phyloP scores from a whole-genome alignment of 1,139 yeast genomes.

The Kodamaea suecica region DNA sequence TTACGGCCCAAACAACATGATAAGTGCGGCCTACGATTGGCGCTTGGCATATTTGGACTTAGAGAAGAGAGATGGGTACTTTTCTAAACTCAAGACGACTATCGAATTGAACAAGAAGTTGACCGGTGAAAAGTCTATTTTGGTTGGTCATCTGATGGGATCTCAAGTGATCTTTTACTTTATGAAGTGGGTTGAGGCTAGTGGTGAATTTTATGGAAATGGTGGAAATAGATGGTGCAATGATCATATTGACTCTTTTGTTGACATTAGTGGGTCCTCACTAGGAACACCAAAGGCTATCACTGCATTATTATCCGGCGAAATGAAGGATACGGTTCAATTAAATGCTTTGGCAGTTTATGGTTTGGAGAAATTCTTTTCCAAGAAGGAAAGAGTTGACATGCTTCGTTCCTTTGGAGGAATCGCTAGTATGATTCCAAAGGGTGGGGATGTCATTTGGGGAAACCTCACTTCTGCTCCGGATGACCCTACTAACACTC shows the following conservation, averaged over 20 bases:
- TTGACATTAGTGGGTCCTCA: slow-evolving; percentile 84
- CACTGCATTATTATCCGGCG: slow-evolving; percentile 90
- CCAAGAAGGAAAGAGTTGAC: slow-evolving; percentile 83
- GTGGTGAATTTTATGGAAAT: slow-evolving; percentile 73
- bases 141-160: slow-evolving; percentile 96
- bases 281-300: slow-evolving; percentile 94
- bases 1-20: slow-evolving; percentile 87
- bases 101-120: slow-evolving; percentile 54
- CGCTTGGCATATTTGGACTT: slow-evolving; percentile 84
- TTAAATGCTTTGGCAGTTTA: slow-evolving; percentile 88
- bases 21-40: slow-evolving; percentile 95
- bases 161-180: slow-evolving; percentile 84
- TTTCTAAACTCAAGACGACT: slow-evolving; percentile 66
- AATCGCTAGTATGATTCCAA: slow-evolving; percentile 91
- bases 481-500: slow-evolving; percentile 52
- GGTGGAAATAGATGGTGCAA: slow-evolving; percentile 91
- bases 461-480: slow-evolving; percentile 61
- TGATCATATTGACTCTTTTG: slow-evolving; percentile 70
- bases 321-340: slow-evolving; percentile 96
- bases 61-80: slow-evolving; percentile 83
- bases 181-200: slow-evolving; percentile 93
- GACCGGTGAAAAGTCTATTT: slow-evolving; percentile 69
- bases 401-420: slow-evolving; percentile 90
- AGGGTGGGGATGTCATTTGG: slow-evolving; percentile 91
- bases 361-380: slow-evolving; percentile 90